A percentile compares a stretch with the other conserved stretches of the same genome.
phyloP scores from a whole-genome alignment of 2,329 filamentous ascomycete species.

The Diaporthe humulicola region DNA sequence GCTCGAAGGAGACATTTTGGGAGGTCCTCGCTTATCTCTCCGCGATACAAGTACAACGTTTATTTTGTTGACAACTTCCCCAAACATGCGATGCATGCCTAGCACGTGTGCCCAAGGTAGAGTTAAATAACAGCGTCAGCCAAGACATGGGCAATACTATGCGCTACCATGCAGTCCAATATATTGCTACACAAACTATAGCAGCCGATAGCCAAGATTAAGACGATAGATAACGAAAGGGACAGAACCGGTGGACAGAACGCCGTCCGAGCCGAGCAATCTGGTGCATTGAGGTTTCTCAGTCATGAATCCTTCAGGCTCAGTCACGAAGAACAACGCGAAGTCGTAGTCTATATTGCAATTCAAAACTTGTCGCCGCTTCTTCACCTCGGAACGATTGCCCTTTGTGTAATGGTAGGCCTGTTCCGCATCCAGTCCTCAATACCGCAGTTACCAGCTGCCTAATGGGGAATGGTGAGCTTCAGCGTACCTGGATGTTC shows the following conservation, averaged over 20 bases:
- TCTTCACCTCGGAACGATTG: slow-evolving; percentile 6
- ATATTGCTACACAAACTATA: background rate
- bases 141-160: background rate
- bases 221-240: background rate
- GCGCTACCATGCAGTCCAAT: background rate
- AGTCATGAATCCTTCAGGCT: background rate
- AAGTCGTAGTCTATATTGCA: background rate
- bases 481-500: background rate
- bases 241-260: background rate
- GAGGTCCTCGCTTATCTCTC: too few relatives aligned
- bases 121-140: background rate
- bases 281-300: background rate
- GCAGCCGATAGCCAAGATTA: slow-evolving; percentile 7
- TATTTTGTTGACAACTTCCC: background rate
- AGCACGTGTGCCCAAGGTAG: background rate
- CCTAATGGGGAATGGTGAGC: slow-evolving; percentile 11
- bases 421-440: background rate
- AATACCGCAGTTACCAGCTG: background rate
- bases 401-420: slow-evolving; percentile 18
- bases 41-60: too few relatives aligned
- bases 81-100: too few relatives aligned
- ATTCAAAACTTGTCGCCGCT: too few relatives aligned
- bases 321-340: background rate
- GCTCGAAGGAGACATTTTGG: background rate
- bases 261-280: background rate